Percentiles rank a stretch among this genome's conserved stretches.
Evolutionary conservation across 352 stramenopile species (phyloP).

Genomic region (Phytophthora sp.): DNA sequence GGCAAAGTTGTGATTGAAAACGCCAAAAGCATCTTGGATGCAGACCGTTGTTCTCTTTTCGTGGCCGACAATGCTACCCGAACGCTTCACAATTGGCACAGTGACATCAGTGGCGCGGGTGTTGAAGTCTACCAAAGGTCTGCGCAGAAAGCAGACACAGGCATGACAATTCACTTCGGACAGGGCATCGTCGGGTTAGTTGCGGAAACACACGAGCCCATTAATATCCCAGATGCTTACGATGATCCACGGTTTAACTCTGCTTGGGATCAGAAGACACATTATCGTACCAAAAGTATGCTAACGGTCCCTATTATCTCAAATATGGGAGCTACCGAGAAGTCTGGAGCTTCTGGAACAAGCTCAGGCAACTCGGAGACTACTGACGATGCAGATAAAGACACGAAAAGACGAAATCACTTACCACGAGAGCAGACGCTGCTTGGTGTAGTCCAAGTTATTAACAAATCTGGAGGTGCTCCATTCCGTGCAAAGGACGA

Average conservation of each 20-base stretch:
- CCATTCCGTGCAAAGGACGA: slow-evolving; percentile 83
- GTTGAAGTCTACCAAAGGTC: slow-evolving; percentile 55
- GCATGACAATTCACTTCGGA: slow-evolving; percentile 76
- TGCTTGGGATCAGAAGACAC: slow-evolving; percentile 81
- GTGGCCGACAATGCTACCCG: slow-evolving; percentile 59
- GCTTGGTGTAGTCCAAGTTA: slow-evolving; percentile 80
- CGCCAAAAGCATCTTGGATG: slow-evolving; percentile 75
- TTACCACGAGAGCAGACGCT: slow-evolving; percentile 43
- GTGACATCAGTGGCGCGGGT: slow-evolving; percentile 66
- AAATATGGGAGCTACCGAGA: slow-evolving; percentile 36
- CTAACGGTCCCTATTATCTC: slow-evolving; percentile 75
- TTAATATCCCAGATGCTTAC: slow-evolving; percentile 82
- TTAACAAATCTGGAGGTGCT: slow-evolving; percentile 80
- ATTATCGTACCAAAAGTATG: slow-evolving; percentile 86
- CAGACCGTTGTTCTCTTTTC: slow-evolving; percentile 78
- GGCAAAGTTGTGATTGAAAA: slow-evolving; percentile 82
- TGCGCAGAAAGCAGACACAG: slow-evolving; percentile 30
- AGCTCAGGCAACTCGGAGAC: neutral
- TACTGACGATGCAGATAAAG: neutral
- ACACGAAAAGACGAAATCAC: neutral
- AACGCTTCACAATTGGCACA: slow-evolving; percentile 77
- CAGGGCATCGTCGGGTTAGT: slow-evolving; percentile 79
- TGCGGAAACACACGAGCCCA: slow-evolving; percentile 60
- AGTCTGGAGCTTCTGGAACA: neutral
- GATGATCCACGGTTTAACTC: slow-evolving; percentile 80